Evolutionary conservation across 2,329 filamentous ascomycete species (phyloP).

Genomic region (Colletotrichum ledebouriae): DNA sequence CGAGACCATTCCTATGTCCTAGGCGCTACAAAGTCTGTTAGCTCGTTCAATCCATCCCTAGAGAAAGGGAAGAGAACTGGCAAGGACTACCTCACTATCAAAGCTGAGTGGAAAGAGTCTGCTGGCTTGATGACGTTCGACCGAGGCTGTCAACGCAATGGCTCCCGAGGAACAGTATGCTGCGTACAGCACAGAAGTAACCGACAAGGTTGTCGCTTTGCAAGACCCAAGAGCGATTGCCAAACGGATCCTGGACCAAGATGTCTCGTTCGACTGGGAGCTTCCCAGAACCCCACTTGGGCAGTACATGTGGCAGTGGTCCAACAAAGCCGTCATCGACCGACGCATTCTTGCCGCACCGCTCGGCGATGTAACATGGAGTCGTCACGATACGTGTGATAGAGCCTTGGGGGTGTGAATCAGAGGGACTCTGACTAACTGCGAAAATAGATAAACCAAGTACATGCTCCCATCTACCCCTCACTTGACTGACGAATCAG

Average conservation of each 20-base stretch:
- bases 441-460: constrained; percentile 2
- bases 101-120: constrained; percentile 50
- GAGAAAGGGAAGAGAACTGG: constrained; percentile 44
- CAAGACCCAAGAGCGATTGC: too few species aligned
- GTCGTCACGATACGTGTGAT: constrained; percentile 43
- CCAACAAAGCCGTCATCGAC: constrained; percentile 46
- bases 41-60: constrained; percentile 47
- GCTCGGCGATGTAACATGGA: constrained; percentile 54
- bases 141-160: constrained; percentile 50
- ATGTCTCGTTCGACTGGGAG: too few species aligned
- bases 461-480: background rate
- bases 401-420: background rate
- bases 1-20: constrained; percentile 56
- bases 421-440: background rate
- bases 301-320: too few species aligned
- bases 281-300: too few species aligned
- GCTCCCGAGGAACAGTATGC: constrained; percentile 47
- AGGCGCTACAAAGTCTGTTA: constrained; percentile 52
- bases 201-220: background rate
- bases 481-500: background rate
- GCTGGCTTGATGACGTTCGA: constrained; percentile 52
- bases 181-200: constrained; percentile 45
- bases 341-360: constrained; percentile 52
- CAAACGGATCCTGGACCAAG: too few species aligned
- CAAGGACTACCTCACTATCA: constrained; percentile 39